Evolutionary conservation across 169 alveolate genomes (phyloP), one percentile per base, ranked within the genome.

Genomic region (Cryptosporidium sp.): DNA sequence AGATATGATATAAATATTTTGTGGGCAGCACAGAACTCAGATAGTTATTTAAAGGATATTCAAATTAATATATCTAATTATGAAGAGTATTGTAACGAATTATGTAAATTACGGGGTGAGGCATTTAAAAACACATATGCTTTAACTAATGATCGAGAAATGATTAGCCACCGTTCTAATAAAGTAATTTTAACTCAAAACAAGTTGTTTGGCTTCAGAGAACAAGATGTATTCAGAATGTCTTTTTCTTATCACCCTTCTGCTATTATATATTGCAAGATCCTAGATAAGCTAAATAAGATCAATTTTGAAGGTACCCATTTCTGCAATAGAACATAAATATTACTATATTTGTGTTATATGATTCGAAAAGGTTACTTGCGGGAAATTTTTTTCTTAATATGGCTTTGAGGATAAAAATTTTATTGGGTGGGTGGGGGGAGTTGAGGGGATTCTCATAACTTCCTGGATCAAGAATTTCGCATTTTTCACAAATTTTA

Each of bases 161-260:
- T n/a, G n/a, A 41, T 52, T 29, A 29, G 16, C 18, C 70, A 58
- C 21, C 18, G 6, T 43, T 73, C 86, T 9, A n/a, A 33, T 9
- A 73, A 73, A 23, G 33, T 26, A 26, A 18, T 45, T 48, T 21
- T 39, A 12, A 16, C 21, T 16, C 48, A 10, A 71, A 71, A 71
- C 26, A 43, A 71, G 35, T 21, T 55, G 16, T 55, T 55, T 55
- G 35, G 35, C 1, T 55, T 55, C 67, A 71, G 85, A 48, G 65
- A 71, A 18, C 10, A 4, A 29, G 39, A 73, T 3, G 10, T 73
- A 12, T 9, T n/a, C 12, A 35, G 7, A 12, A 18, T 33, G 8
- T 50, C 61, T 33, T 52, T 55, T 23, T 1, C 71, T 35, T 73
- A 73, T 55, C 43, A 73, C 29, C 86, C 86, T 14, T 52, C 71